These are phyloP conservation scores for Ophiocytium majus DNA, from an alignment of 352 stramenopile genomes.

Conservation along the genomic window DNA sequence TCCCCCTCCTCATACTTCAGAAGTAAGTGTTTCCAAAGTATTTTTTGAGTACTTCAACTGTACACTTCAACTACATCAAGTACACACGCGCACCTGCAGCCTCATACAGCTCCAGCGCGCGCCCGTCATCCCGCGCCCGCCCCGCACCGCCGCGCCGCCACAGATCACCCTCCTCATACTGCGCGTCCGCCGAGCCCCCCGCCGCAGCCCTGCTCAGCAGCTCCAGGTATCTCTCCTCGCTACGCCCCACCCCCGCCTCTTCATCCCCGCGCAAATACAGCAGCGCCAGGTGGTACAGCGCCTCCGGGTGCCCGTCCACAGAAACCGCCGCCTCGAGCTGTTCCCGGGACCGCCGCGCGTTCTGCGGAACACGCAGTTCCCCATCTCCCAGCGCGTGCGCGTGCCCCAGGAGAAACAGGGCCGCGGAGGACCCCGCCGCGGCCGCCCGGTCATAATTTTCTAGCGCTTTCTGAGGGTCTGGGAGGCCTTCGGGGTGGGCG, in stretches of 20 bases:
- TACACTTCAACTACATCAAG: not conserved
- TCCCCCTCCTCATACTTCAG: too few species aligned
- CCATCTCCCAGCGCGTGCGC: constrained; percentile 31
- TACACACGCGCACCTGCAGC: not conserved
- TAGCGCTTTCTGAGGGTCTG: not conserved
- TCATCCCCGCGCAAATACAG: not conserved
- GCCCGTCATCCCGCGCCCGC: not conserved
- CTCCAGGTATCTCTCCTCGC: constrained; percentile 6
- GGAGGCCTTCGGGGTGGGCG: not conserved
- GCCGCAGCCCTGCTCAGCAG: constrained; percentile 28
- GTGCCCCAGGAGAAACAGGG: constrained; percentile 34
- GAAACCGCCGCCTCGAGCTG: not conserved
- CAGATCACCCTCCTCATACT: constrained; percentile 26
- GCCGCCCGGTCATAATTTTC: constrained; percentile 30
- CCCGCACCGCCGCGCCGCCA: not conserved
- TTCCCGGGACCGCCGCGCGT: not conserved
- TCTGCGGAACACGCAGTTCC: not conserved
- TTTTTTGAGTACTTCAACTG: too few species aligned
- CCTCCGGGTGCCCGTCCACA: constrained; percentile 1
- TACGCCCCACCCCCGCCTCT: not conserved
- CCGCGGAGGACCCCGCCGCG: constrained; percentile 37
- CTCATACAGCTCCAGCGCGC: not conserved
- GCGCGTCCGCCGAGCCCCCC: constrained; percentile 30
- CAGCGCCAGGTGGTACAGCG: constrained; percentile 13
- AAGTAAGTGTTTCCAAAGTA: too few species aligned